Evolutionary conservation across 1,284 basidiomycete genomes (phyloP), one percentile per base, ranked within the genome.

Genomic region (Peniophora sp.): DNA sequence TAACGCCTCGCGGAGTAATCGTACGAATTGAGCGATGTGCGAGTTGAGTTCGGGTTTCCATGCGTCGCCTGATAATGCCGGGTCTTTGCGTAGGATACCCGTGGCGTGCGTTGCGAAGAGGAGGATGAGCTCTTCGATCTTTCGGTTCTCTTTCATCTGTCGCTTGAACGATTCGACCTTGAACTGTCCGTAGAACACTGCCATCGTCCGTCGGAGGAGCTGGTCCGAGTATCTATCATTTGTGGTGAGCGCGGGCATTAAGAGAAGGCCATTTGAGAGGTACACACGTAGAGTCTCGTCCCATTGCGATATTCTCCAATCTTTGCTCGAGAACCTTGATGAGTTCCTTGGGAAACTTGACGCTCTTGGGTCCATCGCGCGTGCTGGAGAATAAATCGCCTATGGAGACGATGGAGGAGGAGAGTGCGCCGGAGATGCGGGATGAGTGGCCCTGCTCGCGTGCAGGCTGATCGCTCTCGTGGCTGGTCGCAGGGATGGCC

Each of bases 41-140:
- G 83, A 85, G 66, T 97, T 94, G 51, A 97, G 79, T 64, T 97
- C 92, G 49, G 82, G 65, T 66, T 97, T 97, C 93, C 95, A 97
- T 12, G 83, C 86, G 45, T 97, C 92, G 17, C 78, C 83, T 9
- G 78, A 73, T n/a, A 85, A 74, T 24, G 78, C 75, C 2, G 83
- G 81, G 62, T 85, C 90, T 68, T 97, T 96, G 75, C 85, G 86
- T 52, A 96, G 74, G 5, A 90, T 81, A 20, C 80, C 78, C 1
- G 90, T 92, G 3, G 93, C 89, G 44, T 92, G 85, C 2, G 94
- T 91, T 14, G 95, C 94, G 62, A 97, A 98, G 75, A 90, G 88
- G 49, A 99, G 77, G 55, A 99, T 96, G 53, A 99, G 83, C 58
- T 97, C 94, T 68, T 99, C 97, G 50, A 98, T 89, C 71, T 96